Conservation (phyloP, 768 basidiomycete species). For the Xerocomellus dryophilus region DNA sequence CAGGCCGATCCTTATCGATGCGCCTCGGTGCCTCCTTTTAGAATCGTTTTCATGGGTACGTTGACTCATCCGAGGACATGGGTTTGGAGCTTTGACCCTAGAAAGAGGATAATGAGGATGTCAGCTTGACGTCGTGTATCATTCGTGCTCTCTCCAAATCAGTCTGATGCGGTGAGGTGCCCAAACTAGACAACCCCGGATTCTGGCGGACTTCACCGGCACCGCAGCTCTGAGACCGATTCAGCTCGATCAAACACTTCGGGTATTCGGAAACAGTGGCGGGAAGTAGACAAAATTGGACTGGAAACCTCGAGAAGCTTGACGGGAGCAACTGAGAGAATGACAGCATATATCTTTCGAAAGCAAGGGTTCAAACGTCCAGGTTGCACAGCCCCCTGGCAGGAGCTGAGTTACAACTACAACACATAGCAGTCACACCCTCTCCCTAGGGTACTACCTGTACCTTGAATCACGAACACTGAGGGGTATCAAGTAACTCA, state of each 20-base stretch:
- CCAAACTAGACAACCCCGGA: not conserved
- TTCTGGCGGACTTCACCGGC: not conserved
- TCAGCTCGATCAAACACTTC: constrained; percentile 21
- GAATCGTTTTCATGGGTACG: not conserved
- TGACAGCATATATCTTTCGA: not conserved
- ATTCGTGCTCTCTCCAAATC: constrained; percentile 2
- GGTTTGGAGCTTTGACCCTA: not conserved
- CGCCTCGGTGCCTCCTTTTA: constrained; percentile 21
- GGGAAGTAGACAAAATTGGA: not conserved
- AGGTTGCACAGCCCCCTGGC: too few species aligned
- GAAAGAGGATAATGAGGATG: constrained; percentile 18
- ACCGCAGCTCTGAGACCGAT: constrained; percentile 6
- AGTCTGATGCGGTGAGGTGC: constrained; percentile 9
- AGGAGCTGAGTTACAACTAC: too few species aligned
- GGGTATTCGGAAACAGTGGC: constrained; percentile 4
- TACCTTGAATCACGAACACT: not conserved
- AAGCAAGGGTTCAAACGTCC: not conserved
- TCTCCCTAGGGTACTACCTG: not conserved
- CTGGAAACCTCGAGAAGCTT: not conserved
- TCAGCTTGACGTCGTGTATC: constrained; percentile 17
- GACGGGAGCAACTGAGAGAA: not conserved
- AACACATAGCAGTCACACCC: not conserved
- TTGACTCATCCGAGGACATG: constrained; percentile 22
- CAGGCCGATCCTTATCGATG: constrained; percentile 32
- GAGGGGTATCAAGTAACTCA: not conserved